These are phyloP conservation scores for Boletus barrowsii DNA, from an alignment of 768 basidiomycete species.

Conservation along the genomic window DNA sequence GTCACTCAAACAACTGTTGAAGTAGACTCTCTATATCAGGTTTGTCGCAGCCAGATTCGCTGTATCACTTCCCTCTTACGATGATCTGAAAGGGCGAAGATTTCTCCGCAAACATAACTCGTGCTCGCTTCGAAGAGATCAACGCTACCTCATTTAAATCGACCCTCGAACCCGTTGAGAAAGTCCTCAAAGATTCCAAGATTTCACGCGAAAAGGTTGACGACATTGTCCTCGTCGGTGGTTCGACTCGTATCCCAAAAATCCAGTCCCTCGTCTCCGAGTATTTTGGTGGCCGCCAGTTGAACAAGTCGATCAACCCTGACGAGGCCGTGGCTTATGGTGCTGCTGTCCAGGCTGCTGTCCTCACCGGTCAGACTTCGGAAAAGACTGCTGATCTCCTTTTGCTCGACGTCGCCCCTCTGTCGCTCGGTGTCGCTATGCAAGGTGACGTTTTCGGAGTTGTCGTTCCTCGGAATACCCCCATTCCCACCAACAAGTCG, in stretches of 20 bases:
- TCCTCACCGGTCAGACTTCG: conserved; percentile 97
- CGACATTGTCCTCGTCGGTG: conserved; percentile 99
- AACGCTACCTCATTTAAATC: conserved; percentile 94
- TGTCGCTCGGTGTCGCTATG: conserved; percentile 99
- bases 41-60: conserved; percentile 29
- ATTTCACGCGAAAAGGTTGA: conserved; percentile 96
- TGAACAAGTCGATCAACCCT: conserved; percentile 99
- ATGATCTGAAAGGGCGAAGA: conserved; percentile 73
- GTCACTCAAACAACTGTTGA: conserved; percentile 99
- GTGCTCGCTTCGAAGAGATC: conserved; percentile 99
- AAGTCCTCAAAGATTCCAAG: conserved; percentile 98
- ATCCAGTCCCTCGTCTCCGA: conserved; percentile 98
- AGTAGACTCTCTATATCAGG: conserved; percentile 97
- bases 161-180: conserved; percentile 97
- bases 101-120: conserved; percentile 97
- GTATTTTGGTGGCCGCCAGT: conserved; percentile 94
- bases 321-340: conserved; percentile 99
- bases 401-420: conserved; percentile 96
- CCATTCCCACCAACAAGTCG: conserved; percentile 99
- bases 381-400: conserved; percentile 99
- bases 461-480: conserved; percentile 98
- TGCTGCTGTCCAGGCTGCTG: conserved; percentile 98
- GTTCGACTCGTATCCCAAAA: conserved; percentile 99
- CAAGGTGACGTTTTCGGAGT: conserved; percentile 99
- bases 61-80: conserved; percentile 3